phyloP scores from a whole-genome alignment of 106 monocot genomes.

The Allium sativum region DNA sequence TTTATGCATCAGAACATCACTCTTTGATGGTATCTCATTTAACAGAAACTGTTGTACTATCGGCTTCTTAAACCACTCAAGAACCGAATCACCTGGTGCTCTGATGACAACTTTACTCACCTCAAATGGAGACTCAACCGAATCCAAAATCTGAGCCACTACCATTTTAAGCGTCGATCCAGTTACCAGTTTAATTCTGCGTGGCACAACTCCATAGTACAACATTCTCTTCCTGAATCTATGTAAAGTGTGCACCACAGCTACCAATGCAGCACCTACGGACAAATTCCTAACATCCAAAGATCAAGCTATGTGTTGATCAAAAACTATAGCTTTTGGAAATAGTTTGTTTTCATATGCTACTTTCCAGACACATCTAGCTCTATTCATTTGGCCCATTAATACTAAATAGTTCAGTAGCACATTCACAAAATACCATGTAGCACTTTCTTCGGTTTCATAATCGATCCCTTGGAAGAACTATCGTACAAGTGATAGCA shows the following conservation, averaged over 20 bases:
- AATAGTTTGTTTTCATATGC: slow-evolving; percentile 94
- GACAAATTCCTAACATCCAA: slow-evolving; percentile 80
- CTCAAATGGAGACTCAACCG: slow-evolving; percentile 89
- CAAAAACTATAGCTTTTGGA: slow-evolving; percentile 95
- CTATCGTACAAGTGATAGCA: slow-evolving; percentile 75
- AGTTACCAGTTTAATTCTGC: slow-evolving; percentile 83
- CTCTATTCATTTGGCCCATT: slow-evolving; percentile 94
- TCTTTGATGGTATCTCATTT: slow-evolving; percentile 85
- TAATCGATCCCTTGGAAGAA: slow-evolving; percentile 92
- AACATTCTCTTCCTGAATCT: slow-evolving; percentile 97
- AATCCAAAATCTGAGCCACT: slow-evolving; percentile 60
- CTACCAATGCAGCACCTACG: slow-evolving; percentile 80
- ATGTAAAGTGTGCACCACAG: slow-evolving; percentile 83
- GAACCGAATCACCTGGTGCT: slow-evolving; percentile 73
- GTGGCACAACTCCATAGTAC: slow-evolving; percentile 89
- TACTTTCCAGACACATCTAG: slow-evolving; percentile 95
- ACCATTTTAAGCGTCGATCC: slow-evolving; percentile 73
- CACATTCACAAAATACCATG: slow-evolving; percentile 86
- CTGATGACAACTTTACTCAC: slow-evolving; percentile 90
- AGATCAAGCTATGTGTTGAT: slow-evolving; percentile 98
- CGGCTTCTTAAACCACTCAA: slow-evolving; percentile 97
- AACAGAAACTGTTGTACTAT: slow-evolving; percentile 92
- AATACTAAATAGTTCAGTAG: slow-evolving; percentile 87
- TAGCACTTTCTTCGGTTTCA: slow-evolving; percentile 66
- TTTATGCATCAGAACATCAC: slow-evolving; percentile 88